Base-by-base conservation (phyloP, 495 filamentous ascomycete species). In the Daldinia childiae region DNA sequence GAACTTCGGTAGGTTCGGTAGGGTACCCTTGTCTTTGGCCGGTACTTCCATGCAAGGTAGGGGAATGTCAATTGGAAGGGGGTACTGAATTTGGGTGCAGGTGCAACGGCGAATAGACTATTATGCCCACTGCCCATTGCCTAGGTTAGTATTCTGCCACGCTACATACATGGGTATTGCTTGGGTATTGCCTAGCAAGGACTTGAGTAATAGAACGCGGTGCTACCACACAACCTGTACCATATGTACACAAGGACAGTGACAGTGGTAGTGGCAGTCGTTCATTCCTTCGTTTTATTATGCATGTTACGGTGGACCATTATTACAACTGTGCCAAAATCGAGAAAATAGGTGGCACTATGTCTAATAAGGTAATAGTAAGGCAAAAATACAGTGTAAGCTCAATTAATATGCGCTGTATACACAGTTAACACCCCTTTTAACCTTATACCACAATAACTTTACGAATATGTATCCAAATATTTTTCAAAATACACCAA, bases 31-130 rank as follows among this genome's bases (percentile, higher is more conserved):
- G 24, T 6, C 14, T 29, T 26, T 64, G 56, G 32, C 59, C 60
- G 54, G 56, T 57, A 69, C n/a, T 32, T 60, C 43, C 19, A 27
- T 61, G 27, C 43, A 63, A 62, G 45, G 27, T 41, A 61, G 29
- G 6, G 26, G n/a, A 43, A 57, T 45, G 43, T 41, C 58, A 50
- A 71, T 71, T 71, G 62, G 62, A 62, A 30, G 43, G 29, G 30
- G 38, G 59, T 62, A 27, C 60, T 64, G 43, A 58, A 63, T 58
- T 67, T 26, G 50, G 51, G 58, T 68, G 39, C 51, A 63, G 24
- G 9, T 39, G 58, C 51, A 26, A 62, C 64, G 43, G 41, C 43
- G 43, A 66, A 66, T 34, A 54, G 50, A 54, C 12, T 36, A 36
- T 36, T 21, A n/a, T 48, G n/a, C 41, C 41, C 3, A 48, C 41